Percentiles rank a stretch among this genome's conserved stretches.
Conservation (phyloP, 139 green algal genomes). For the Chlorokybus atmophyticus region DNA sequence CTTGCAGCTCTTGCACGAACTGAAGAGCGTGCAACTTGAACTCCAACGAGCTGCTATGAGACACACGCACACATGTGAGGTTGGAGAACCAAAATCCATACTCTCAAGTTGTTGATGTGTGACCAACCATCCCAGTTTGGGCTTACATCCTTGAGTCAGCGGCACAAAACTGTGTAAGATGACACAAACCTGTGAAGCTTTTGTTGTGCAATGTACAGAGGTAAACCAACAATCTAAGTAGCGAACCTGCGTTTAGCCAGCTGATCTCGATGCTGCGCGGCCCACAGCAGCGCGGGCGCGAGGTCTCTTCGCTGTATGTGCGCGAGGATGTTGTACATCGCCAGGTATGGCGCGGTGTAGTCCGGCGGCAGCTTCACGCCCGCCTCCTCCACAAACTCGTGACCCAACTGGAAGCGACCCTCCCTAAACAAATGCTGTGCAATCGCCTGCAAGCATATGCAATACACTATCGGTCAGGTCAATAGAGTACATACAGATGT, state of each 20-base stretch:
- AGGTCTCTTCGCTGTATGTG: constrained; percentile 38
- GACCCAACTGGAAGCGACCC: constrained; percentile 63
- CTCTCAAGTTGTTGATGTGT: too few relatives aligned
- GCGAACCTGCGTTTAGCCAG: constrained; percentile 1
- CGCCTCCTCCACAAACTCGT: constrained; percentile 64
- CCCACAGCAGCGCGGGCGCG: constrained; percentile 66
- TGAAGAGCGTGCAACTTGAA: constrained; percentile 69
- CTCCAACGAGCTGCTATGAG: constrained; percentile 45
- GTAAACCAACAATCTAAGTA: too few relatives aligned
- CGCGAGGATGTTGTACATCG: constrained; percentile 65
- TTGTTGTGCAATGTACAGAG: too few relatives aligned
- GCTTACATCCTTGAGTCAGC: not conserved
- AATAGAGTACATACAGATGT: not conserved
- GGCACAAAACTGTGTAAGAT: not conserved
- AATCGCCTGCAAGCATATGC: constrained; percentile 29
- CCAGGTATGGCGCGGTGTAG: constrained; percentile 35
- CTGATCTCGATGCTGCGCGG: constrained; percentile 36
- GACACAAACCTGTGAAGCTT: too few relatives aligned
- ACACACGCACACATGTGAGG: too few relatives aligned
- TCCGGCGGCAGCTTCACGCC: constrained; percentile 31
- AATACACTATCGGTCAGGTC: not conserved
- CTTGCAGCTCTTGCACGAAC: constrained; percentile 58
- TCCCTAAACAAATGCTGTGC: constrained; percentile 76
- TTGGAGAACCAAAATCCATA: too few relatives aligned
- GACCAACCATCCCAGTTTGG: too few relatives aligned